Evolutionary conservation across 257 asterid genomes (phyloP).

Genomic region (Petrea volubilis): DNA sequence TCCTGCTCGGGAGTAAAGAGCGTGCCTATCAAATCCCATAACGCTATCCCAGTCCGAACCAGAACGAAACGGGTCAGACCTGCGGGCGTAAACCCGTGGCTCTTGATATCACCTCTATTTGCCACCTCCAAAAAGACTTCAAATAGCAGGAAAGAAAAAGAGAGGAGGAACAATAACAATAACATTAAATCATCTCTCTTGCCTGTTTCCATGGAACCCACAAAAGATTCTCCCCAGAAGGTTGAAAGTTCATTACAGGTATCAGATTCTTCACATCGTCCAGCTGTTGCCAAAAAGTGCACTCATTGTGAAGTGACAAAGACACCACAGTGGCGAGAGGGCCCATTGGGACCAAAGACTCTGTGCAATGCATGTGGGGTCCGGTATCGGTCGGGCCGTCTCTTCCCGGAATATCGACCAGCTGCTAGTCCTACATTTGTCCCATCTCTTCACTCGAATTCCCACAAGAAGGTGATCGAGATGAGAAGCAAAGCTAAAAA

Average conservation of each 20-base stretch:
- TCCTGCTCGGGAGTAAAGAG: constrained; percentile 45
- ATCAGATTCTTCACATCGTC: constrained; percentile 8
- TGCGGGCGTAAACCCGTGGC: constrained; percentile 51
- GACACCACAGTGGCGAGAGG: constrained; percentile 88
- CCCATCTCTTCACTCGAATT: constrained; percentile 63
- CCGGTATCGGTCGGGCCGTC: constrained; percentile 66
- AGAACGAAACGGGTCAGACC: constrained; percentile 62
- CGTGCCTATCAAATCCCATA: constrained; percentile 30
- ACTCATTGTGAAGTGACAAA: constrained; percentile 67
- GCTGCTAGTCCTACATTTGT: constrained; percentile 79
- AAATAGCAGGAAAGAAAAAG: constrained; percentile 29
- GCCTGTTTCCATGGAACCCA: constrained; percentile 10
- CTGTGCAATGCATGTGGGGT: constrained; percentile 93
- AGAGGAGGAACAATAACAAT: constrained; percentile 24
- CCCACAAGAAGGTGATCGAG: constrained; percentile 50
- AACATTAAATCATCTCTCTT: neutral
- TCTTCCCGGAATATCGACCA: constrained; percentile 81
- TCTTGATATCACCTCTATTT: constrained; percentile 33
- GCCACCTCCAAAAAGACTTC: constrained; percentile 34
- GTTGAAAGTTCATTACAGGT: neutral
- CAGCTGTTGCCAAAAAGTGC: constrained; percentile 46
- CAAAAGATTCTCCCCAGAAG: neutral
- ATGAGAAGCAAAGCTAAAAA: constrained; percentile 42
- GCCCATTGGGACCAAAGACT: constrained; percentile 74
- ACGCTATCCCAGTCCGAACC: constrained; percentile 44